phyloP scores from a whole-genome alignment of 306 rosid genomes.

The Quercus dentata region DNA sequence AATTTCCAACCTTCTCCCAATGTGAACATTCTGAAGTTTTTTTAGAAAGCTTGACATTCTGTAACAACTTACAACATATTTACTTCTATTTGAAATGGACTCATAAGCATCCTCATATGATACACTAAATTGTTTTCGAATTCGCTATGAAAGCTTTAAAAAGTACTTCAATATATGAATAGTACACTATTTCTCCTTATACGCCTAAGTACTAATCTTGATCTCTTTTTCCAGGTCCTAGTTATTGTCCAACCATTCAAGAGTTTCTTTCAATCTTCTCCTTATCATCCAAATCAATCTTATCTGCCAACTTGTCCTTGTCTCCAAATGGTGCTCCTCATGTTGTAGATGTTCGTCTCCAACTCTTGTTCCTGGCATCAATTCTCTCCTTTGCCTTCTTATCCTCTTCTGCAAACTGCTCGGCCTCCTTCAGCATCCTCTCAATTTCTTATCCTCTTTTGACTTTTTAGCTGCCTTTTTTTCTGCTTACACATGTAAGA shows the following conservation, averaged over 20 bases:
- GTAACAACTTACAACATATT: too few relatives aligned
- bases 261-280: conserved; percentile 46
- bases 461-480: conserved; percentile 48
- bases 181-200: too few relatives aligned
- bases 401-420: conserved; percentile 56
- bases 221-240: not conserved
- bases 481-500: conserved; percentile 44
- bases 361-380: conserved; percentile 44
- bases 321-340: conserved; percentile 37
- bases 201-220: too few relatives aligned
- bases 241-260: conserved; percentile 49
- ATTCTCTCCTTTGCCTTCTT: conserved; percentile 37
- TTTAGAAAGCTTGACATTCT: too few relatives aligned
- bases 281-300: conserved; percentile 42
- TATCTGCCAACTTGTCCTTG: conserved; percentile 28
- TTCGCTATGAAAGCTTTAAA: too few relatives aligned
- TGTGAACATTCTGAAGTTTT: too few relatives aligned
- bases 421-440: conserved; percentile 53
- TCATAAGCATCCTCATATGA: too few relatives aligned
- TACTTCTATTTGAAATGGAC: too few relatives aligned
- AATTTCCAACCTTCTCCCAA: too few relatives aligned
- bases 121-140: too few relatives aligned
- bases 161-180: too few relatives aligned
- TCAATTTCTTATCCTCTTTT: conserved; percentile 46
- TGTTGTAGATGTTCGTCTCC: conserved; percentile 45